Conservation (phyloP, 2,329 filamentous ascomycete genomes). For the Trichophyton mentagrophytes region DNA sequence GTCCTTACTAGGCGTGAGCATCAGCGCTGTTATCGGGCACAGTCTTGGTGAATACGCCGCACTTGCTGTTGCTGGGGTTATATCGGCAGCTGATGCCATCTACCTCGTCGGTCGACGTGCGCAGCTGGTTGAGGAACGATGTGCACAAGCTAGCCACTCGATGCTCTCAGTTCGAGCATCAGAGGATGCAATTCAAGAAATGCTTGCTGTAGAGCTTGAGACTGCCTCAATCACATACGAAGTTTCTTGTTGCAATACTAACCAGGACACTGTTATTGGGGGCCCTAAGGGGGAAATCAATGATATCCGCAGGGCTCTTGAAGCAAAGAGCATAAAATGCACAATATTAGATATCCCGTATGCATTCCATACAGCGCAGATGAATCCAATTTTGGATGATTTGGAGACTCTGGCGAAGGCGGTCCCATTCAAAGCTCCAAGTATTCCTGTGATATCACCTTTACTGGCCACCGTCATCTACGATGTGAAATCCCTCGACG, state of each 20-base stretch:
- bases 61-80: constrained; percentile 20
- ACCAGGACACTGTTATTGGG: constrained; percentile 15
- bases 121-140: constrained; percentile 20
- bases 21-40: constrained; percentile 12
- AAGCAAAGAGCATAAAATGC: constrained; percentile 33
- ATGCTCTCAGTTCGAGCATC: constrained; percentile 44
- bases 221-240: not conserved
- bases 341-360: constrained; percentile 47
- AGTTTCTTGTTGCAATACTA: constrained; percentile 7
- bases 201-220: not conserved
- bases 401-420: constrained; percentile 30
- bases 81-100: constrained; percentile 22
- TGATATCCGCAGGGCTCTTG: constrained; percentile 29
- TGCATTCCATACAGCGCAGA: constrained; percentile 54
- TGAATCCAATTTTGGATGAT: constrained; percentile 18
- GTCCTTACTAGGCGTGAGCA: constrained; percentile 5
- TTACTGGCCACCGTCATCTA: constrained; percentile 49
- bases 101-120: constrained; percentile 23
- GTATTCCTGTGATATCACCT: constrained; percentile 54
- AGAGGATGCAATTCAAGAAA: not conserved
- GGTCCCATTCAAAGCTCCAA: constrained; percentile 46
- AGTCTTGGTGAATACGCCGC: constrained; percentile 14
- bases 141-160: constrained; percentile 50
- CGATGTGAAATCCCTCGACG: constrained; percentile 43
- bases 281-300: constrained; percentile 11